Conservation (phyloP, 2,329 filamentous ascomycete genomes). For the Colletotrichum chlorophyti region DNA sequence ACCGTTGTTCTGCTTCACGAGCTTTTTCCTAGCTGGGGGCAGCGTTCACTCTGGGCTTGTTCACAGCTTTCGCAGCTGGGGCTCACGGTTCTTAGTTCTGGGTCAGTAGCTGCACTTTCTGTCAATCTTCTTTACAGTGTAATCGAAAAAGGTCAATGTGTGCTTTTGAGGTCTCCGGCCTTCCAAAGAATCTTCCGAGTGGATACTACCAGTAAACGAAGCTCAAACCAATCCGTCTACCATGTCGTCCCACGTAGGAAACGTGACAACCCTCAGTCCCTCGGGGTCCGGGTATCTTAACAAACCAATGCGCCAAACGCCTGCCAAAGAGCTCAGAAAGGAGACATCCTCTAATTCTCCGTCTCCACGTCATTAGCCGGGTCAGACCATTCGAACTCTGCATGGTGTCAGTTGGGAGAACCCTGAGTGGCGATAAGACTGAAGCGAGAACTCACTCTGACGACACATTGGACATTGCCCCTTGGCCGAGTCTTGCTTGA, state of each 20-base stretch:
- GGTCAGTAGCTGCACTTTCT: too few species aligned
- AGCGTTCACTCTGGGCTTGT: too few species aligned
- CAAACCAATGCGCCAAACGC: slow-evolving; percentile 20
- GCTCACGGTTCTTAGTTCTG: too few species aligned
- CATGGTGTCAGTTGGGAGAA: neutral
- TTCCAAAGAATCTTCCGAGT: too few species aligned
- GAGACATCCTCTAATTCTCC: slow-evolving; percentile 27
- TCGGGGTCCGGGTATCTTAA: slow-evolving; percentile 12
- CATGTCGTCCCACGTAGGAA: neutral
- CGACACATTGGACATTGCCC: slow-evolving; percentile 98
- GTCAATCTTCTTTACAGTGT: too few species aligned
- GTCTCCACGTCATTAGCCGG: slow-evolving; percentile 42
- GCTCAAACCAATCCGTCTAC: too few species aligned
- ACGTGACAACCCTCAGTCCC: neutral
- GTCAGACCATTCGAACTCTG: slow-evolving; percentile 51
- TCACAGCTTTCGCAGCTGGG: too few species aligned
- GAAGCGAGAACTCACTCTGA: slow-evolving; percentile 70
- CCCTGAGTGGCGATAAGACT: neutral
- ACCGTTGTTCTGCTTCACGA: too few species aligned
- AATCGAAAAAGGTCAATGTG: too few species aligned
- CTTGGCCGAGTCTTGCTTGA: slow-evolving; percentile 91
- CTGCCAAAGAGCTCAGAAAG: slow-evolving; percentile 14
- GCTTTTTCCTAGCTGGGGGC: too few species aligned
- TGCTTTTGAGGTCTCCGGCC: too few species aligned
- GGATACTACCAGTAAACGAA: too few species aligned